phyloP scores from a whole-genome alignment of 768 basidiomycete genomes.

The Rhizopogon roseolus region DNA sequence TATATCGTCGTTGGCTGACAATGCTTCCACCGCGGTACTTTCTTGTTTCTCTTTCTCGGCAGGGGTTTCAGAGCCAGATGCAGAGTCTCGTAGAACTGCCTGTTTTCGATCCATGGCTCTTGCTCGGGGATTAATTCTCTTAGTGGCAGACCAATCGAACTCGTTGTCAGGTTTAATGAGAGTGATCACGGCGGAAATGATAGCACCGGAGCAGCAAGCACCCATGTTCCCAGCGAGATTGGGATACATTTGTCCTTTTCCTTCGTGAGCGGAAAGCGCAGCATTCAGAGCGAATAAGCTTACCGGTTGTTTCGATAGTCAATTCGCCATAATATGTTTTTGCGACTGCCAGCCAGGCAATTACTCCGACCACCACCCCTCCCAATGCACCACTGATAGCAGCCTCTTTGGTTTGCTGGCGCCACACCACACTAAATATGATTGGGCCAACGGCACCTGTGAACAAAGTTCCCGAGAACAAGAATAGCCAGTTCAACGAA shows the following conservation, averaged over 20 bases:
- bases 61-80: conserved; percentile 2
- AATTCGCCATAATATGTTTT: conserved; percentile 13
- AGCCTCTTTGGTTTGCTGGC: conserved; percentile 34
- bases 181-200: conserved; percentile 11
- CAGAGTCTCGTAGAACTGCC: not conserved
- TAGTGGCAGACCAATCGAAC: conserved; percentile 15
- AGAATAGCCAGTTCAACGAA: conserved; percentile 14
- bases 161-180: conserved; percentile 14
- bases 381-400: conserved; percentile 35
- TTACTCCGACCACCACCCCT: conserved; percentile 39
- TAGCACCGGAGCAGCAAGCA: conserved; percentile 11
- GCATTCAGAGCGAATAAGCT: not conserved
- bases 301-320: conserved; percentile 11
- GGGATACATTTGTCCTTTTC: conserved; percentile 11
- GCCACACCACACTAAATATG: conserved; percentile 17
- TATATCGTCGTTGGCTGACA: conserved; percentile 3
- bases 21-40: not conserved
- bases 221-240: conserved; percentile 13
- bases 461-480: conserved; percentile 15
- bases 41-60: conserved; percentile 12
- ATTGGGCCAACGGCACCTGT: conserved; percentile 28
- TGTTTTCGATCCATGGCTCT: conserved; percentile 7
- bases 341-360: conserved; percentile 39
- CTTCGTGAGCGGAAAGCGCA: not conserved
- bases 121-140: conserved; percentile 10